A percentile compares a stretch with the other conserved stretches of the same genome.
Conservation (phyloP, 1,284 basidiomycete species). For the Singerocomus inundabilis region DNA sequence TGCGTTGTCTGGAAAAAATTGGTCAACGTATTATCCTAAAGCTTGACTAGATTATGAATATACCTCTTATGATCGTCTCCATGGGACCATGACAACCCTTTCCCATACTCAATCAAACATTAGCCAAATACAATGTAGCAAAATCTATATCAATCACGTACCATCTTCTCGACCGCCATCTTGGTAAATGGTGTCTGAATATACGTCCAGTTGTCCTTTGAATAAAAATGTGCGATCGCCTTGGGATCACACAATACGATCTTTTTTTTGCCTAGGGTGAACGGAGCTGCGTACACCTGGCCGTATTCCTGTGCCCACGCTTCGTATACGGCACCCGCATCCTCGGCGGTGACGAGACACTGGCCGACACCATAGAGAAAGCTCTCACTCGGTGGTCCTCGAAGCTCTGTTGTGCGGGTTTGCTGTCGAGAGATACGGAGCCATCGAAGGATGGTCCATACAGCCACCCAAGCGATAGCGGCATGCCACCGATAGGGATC, state of each 20-base stretch:
- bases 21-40: not conserved
- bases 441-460: no score
- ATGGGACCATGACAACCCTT: conserved; percentile 12
- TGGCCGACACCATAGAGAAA: conserved; percentile 19
- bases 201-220: conserved; percentile 49
- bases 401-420: not conserved
- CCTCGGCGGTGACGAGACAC: not conserved
- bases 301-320: conserved; percentile 34
- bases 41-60: not conserved
- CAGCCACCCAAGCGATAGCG: no score
- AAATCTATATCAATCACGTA: conserved; percentile 17
- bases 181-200: conserved; percentile 39
- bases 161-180: conserved; percentile 42
- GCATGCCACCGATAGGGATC: no score
- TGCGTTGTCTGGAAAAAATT: conserved; percentile 37
- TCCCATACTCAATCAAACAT: not conserved
- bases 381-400: conserved; percentile 20
- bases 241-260: conserved; percentile 53
- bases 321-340: conserved; percentile 18
- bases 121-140: no score
- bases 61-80: conserved; percentile 19
- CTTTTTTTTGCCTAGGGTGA: conserved; percentile 38
- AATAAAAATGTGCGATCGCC: conserved; percentile 52
- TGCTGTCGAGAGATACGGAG: no score
- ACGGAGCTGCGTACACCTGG: conserved; percentile 42